phyloP scores from a whole-genome alignment of 768 basidiomycete genomes.

The Kwoniella sp. region DNA sequence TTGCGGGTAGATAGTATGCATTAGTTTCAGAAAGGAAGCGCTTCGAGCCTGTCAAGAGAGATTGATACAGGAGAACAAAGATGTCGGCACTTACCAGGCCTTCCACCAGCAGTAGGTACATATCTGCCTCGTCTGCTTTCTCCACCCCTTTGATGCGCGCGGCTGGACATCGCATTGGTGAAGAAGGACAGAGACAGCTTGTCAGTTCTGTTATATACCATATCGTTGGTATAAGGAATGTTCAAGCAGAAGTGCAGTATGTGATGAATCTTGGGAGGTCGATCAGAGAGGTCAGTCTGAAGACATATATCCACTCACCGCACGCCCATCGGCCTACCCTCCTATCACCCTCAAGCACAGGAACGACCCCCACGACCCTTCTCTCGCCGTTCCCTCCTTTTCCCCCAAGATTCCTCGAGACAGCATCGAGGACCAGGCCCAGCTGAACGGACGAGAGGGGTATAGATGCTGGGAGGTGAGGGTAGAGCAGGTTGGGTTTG shows the following conservation, averaged over 20 bases:
- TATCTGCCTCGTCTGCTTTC: constrained; percentile 29
- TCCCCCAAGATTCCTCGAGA: constrained; percentile 65
- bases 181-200: no score
- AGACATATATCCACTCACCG: constrained; percentile 27
- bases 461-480: constrained; percentile 70
- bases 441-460: constrained; percentile 64
- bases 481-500: constrained; percentile 73
- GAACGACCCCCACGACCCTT: constrained; percentile 36
- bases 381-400: constrained; percentile 54
- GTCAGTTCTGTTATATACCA: no score
- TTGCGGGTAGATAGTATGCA: no score
- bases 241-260: not conserved
- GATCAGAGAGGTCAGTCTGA: not conserved
- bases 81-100: constrained; percentile 30
- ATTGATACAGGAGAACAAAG: not conserved
- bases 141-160: constrained; percentile 38
- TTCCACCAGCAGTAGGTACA: constrained; percentile 30
- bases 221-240: no score
- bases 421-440: constrained; percentile 68
- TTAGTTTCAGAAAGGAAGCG: no score
- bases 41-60: not conserved
- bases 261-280: not conserved
- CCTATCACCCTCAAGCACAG: constrained; percentile 46
- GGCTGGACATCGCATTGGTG: constrained; percentile 26
- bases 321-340: constrained; percentile 48